Conservation (phyloP, 108 stramenopile genomes). For the Cyclotella baltica region DNA sequence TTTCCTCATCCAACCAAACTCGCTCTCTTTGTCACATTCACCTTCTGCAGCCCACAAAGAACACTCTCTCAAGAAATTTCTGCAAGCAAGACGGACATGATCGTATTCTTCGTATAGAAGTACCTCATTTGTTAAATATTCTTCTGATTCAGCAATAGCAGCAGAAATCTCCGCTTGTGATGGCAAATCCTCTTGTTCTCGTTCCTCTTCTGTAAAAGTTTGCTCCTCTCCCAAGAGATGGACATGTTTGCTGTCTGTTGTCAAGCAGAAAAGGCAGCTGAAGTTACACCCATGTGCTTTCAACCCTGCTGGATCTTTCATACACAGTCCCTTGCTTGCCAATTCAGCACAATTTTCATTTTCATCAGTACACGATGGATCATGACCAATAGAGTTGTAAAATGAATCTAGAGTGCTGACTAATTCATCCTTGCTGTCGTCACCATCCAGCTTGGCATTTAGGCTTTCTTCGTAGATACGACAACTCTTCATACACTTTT, state of each 20-base stretch:
- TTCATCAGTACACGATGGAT: slow-evolving; percentile 23
- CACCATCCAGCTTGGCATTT: neutral
- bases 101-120: slow-evolving; percentile 28
- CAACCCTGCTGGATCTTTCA: slow-evolving; percentile 36
- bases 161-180: slow-evolving; percentile 23
- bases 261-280: slow-evolving; percentile 44
- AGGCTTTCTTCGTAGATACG: slow-evolving; percentile 22
- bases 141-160: slow-evolving; percentile 37
- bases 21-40: slow-evolving; percentile 14
- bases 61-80: slow-evolving; percentile 37
- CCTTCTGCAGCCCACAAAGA: slow-evolving; percentile 47
- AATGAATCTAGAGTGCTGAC: slow-evolving; percentile 22
- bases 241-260: slow-evolving; percentile 21
- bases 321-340: slow-evolving; percentile 22
- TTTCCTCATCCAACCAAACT: slow-evolving; percentile 36
- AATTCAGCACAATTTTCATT: slow-evolving; percentile 27
- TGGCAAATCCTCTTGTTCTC: slow-evolving; percentile 28
- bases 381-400: slow-evolving; percentile 24
- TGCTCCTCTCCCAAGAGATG: slow-evolving; percentile 24
- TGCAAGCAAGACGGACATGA: slow-evolving; percentile 37
- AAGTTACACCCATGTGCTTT: slow-evolving; percentile 29
- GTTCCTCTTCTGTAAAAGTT: slow-evolving; percentile 17
- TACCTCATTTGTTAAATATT: slow-evolving; percentile 56
- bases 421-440: neutral
- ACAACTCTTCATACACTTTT: slow-evolving; percentile 48